phyloP scores from a whole-genome alignment of 768 basidiomycete species.

The Boletus patriciae region DNA sequence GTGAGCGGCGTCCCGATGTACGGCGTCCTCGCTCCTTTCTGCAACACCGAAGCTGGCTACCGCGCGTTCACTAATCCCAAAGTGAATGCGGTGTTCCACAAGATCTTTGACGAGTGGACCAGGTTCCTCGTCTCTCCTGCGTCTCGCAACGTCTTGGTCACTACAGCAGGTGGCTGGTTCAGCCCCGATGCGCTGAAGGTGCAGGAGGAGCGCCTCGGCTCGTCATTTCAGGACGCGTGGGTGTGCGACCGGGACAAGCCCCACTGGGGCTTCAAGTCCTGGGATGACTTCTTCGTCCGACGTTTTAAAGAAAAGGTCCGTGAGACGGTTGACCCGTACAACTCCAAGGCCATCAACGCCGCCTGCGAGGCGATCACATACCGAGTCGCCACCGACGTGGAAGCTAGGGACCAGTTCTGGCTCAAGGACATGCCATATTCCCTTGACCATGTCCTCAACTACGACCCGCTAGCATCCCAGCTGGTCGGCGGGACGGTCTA shows the following conservation, averaged over 20 bases:
- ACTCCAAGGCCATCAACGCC: too few relatives aligned
- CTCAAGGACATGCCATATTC: conserved; percentile 63
- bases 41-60: conserved; percentile 22
- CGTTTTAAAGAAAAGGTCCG: conserved; percentile 11
- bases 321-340: too few relatives aligned
- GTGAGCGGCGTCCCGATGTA: conserved; percentile 23
- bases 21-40: conserved; percentile 20
- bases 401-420: conserved; percentile 53
- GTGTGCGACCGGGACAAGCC: conserved; percentile 39
- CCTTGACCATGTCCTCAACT: conserved; percentile 41
- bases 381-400: conserved; percentile 39
- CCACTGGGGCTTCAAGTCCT: conserved; percentile 46
- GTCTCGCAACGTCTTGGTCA: conserved; percentile 44
- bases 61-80: conserved; percentile 30
- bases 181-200: conserved; percentile 31
- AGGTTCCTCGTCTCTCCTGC: conserved; percentile 44
- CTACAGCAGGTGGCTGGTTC: conserved; percentile 50
- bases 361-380: conserved; percentile 58
- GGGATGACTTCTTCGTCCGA: conserved; percentile 58
- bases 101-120: conserved; percentile 51
- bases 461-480: conserved; percentile 38
- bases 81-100: conserved; percentile 49
- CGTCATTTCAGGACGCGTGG: conserved; percentile 40
- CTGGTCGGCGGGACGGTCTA: conserved; percentile 53
- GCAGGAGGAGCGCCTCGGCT: conserved; percentile 7